Evolutionary conservation across 139 green algal species (phyloP).

Genomic region (Closterium sp.): DNA sequence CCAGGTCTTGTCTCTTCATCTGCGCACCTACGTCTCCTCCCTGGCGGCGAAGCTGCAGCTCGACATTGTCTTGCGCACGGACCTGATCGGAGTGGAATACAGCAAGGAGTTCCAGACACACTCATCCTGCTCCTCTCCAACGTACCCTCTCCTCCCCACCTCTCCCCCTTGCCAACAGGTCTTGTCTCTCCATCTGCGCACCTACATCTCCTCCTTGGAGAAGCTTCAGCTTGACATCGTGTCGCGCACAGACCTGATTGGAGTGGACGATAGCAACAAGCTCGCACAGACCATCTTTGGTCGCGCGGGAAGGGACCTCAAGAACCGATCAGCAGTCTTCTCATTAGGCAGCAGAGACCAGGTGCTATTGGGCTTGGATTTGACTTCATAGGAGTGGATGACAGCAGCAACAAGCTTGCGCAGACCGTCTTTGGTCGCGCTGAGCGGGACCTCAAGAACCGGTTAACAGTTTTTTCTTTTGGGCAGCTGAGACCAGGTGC

Average conservation of each 20-base stretch:
- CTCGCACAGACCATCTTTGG: conserved; percentile 18
- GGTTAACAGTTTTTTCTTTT: conserved; percentile 47
- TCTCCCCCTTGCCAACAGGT: no score
- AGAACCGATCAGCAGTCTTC: conserved; percentile 51
- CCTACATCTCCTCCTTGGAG: conserved; percentile 82
- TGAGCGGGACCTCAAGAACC: conserved; percentile 39
- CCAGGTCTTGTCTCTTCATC: no score
- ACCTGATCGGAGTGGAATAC: no score
- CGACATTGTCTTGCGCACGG: no score
- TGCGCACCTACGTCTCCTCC: no score
- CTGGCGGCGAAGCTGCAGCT: no score
- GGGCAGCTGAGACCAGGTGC: neutral
- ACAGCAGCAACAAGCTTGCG: no score
- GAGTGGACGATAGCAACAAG: conserved; percentile 31
- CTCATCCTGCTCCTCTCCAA: no score
- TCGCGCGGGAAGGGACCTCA: conserved; percentile 9
- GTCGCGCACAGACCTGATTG: conserved; percentile 60
- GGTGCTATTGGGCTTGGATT: neutral
- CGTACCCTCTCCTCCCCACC: no score
- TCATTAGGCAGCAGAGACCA: conserved; percentile 30
- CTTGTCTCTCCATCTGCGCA: conserved; percentile 70
- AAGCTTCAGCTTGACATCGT: conserved; percentile 61
- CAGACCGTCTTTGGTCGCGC: neutral
- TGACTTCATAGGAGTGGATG: no score
- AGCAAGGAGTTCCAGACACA: no score